Conservation (phyloP, 805 yeast genomes). For the Yamadazyma sp. region DNA sequence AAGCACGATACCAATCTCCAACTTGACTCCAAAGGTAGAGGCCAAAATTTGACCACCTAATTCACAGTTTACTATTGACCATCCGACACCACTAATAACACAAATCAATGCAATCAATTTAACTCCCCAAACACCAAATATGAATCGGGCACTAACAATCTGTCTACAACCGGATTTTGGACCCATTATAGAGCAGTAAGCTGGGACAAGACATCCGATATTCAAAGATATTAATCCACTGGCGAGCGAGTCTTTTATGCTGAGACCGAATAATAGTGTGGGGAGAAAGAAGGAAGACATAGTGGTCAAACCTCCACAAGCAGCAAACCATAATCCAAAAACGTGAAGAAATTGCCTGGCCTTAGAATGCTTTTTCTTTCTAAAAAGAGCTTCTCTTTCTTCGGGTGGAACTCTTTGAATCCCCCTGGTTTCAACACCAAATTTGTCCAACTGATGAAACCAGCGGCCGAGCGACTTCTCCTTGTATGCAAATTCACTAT, state of each 20-base stretch:
- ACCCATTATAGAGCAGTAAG: slow-evolving; percentile 40
- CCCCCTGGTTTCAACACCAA: slow-evolving; percentile 36
- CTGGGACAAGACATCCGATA: slow-evolving; percentile 38
- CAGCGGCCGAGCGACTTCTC: slow-evolving; percentile 11
- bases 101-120: slow-evolving; percentile 30
- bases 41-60: slow-evolving; percentile 37
- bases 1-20: slow-evolving; percentile 32
- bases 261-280: slow-evolving; percentile 28
- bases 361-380: slow-evolving; percentile 9
- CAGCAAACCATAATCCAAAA: slow-evolving; percentile 39
- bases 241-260: slow-evolving; percentile 26
- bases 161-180: slow-evolving; percentile 40
- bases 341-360: slow-evolving; percentile 27
- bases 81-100: slow-evolving; percentile 35
- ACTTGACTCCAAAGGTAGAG: slow-evolving; percentile 25
- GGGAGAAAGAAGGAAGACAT: slow-evolving; percentile 39
- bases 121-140: slow-evolving; percentile 39
- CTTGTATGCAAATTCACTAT: background rate
- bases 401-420: slow-evolving; percentile 33
- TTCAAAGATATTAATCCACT: slow-evolving; percentile 30
- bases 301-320: slow-evolving; percentile 39
- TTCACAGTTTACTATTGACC: slow-evolving; percentile 41
- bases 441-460: slow-evolving; percentile 23
- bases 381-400: slow-evolving; percentile 20
- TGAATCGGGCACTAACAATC: slow-evolving; percentile 36